Evolutionary conservation across 2,329 filamentous ascomycete species (phyloP).

Genomic region (Teratosphaeria viscida): DNA sequence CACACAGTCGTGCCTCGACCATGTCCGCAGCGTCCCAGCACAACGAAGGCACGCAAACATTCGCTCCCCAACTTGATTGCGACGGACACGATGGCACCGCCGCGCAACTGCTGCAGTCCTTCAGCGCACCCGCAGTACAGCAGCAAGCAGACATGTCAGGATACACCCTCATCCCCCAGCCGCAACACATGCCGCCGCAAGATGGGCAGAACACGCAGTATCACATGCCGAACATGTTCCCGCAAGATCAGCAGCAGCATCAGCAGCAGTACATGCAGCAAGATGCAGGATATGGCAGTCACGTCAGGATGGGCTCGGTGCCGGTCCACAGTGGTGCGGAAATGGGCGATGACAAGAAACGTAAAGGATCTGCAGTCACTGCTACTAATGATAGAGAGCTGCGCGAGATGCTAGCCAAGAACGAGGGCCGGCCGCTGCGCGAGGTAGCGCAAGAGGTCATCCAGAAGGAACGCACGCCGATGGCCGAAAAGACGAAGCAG

Average conservation of each 20-base stretch:
- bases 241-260: conserved; percentile 9
- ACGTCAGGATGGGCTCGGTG: conserved; percentile 18
- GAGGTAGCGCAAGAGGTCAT: conserved; percentile 69
- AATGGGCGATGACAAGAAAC: conserved; percentile 36
- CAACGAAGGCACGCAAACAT: conserved; percentile 10
- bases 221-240: conserved; percentile 8
- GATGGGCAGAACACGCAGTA: background rate
- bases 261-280: conserved; percentile 14
- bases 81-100: conserved; percentile 12
- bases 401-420: conserved; percentile 61
- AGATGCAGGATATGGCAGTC: conserved; percentile 17
- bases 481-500: conserved; percentile 73
- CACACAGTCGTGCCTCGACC: conserved; percentile 24
- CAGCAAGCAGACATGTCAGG: background rate
- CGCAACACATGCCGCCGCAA: conserved; percentile 11
- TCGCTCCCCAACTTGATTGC: conserved; percentile 9
- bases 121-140: conserved; percentile 16
- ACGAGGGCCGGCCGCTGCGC: conserved; percentile 55
- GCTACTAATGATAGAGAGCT: conserved; percentile 75
- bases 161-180: conserved; percentile 2
- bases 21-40: conserved; percentile 23
- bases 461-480: conserved; percentile 67
- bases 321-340: conserved; percentile 14
- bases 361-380: conserved; percentile 53
- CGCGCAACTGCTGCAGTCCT: conserved; percentile 22